Base-by-base conservation (phyloP, 1,139 yeast species). In the Candida tropicalis region DNA sequence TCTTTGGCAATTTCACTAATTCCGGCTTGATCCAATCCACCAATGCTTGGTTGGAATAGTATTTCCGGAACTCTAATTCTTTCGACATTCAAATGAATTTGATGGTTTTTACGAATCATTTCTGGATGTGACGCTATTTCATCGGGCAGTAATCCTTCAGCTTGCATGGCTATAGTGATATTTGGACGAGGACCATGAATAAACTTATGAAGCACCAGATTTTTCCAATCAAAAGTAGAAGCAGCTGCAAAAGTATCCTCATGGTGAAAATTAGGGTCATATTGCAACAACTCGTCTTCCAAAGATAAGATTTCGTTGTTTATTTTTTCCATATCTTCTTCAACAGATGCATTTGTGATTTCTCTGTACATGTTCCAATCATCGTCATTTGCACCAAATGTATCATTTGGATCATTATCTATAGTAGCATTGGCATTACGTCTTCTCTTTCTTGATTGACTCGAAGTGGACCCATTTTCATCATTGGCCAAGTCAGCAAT, bases 1-100 rank as follows among this genome's bases (percentile, higher is more conserved):
- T 84, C 88, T 51, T 84, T 85, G 48, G 84, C 76, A 35, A 90
- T 65, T 62, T 95, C 99, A 15, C 79, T 61, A 10, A 95, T 73
- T 17, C 98, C 98, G 0, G 98, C 96, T 63, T 91, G 98, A 62
- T 95, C 99, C 26, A 90, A 70, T 11, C 99, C 99, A 0, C 96
- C 97, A 51, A 93, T 89, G 11, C 84, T 78, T n/a, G 99, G 99
- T 60, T 91, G 95, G 65, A 93, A 91, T 40, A 89, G 60, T 1
- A 91, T 84, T 63, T 95, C 99, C 0, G 98, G 97, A 2, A 91
- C 89, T 46, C 96, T 77, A 25, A 91, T 86, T 45, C 99, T 77
- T 64, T 95, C 99, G 25, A 91, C 77, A 61, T 93, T 95, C 40
- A 95, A 58, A 65, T 90, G 97, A 50, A 95, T 72, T 65, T 93